A percentile compares a stretch with the other conserved stretches of the same genome.
phyloP scores from a whole-genome alignment of 495 filamentous ascomycete genomes.

The Glarea lozoyensis region DNA sequence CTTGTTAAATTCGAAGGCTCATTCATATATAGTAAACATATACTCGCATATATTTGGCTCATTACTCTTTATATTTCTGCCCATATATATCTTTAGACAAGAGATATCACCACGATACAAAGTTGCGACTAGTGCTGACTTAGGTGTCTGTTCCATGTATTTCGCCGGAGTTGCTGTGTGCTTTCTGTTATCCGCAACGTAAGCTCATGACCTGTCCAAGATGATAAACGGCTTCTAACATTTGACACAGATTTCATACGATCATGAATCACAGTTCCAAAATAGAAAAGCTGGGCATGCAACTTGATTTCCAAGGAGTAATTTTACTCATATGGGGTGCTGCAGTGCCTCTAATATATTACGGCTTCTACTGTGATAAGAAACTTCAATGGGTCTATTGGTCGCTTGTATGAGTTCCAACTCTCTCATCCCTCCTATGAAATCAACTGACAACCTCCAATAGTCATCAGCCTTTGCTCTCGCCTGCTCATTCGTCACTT shows the following conservation, averaged over 20 bases:
- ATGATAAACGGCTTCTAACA: background rate
- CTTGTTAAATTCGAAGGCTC: background rate
- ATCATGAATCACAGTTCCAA: constrained; percentile 37
- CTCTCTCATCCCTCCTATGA: background rate
- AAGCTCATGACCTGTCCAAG: background rate
- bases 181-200: constrained; percentile 39
- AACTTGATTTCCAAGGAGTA: constrained; percentile 44
- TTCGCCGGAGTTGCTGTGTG: constrained; percentile 43
- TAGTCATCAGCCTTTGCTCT: constrained; percentile 19
- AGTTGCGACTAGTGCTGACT: constrained; percentile 27
- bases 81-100: constrained; percentile 29
- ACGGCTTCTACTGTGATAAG: constrained; percentile 35
- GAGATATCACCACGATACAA: constrained; percentile 24
- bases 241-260: constrained; percentile 33
- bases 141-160: constrained; percentile 35
- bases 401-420: constrained; percentile 15
- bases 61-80: constrained; percentile 31
- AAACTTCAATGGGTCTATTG: constrained; percentile 30
- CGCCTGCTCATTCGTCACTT: constrained; percentile 27
- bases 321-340: constrained; percentile 45
- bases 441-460: constrained; percentile 1
- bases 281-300: constrained; percentile 29
- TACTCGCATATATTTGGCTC: constrained; percentile 41
- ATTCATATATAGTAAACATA: constrained; percentile 35
- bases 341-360: constrained; percentile 42